Conservation (phyloP, 1,284 basidiomycete genomes). For the Amylostereum chailletii region DNA sequence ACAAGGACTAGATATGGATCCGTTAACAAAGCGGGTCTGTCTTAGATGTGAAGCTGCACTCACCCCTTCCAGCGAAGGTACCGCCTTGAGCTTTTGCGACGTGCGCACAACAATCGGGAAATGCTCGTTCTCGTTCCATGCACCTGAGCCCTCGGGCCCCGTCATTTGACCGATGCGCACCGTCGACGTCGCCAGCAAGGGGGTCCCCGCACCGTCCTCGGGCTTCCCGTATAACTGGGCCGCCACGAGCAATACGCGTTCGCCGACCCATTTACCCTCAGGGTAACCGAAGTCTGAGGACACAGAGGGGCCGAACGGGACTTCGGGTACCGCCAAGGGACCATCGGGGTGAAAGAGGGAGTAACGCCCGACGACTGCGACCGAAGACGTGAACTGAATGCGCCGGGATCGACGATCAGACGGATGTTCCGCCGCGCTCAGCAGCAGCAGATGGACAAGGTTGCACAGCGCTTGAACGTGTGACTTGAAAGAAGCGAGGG, state of each 20-base stretch:
- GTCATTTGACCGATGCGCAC: conserved; percentile 29
- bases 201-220: conserved; percentile 6
- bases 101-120: conserved; percentile 27
- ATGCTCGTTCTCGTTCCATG: conserved; percentile 28
- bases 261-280: conserved; percentile 65
- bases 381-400: conserved; percentile 27
- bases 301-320: conserved; percentile 16
- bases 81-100: conserved; percentile 17
- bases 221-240: conserved; percentile 14
- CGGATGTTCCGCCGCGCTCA: conserved; percentile 15
- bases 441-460: conserved; percentile 21
- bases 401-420: conserved; percentile 10
- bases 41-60: background rate
- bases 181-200: conserved; percentile 4
- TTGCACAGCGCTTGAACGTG: conserved; percentile 22
- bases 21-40: background rate
- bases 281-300: conserved; percentile 44
- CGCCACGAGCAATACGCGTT: conserved; percentile 20
- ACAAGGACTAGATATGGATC: conserved; percentile 16
- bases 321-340: conserved; percentile 15
- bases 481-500: conserved; percentile 26
- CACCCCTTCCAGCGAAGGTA: conserved; percentile 25
- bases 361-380: conserved; percentile 26
- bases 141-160: conserved; percentile 24
- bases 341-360: conserved; percentile 8